Base-by-base conservation (phyloP, 2,329 filamentous ascomycete genomes). In the Penicillium sp. region DNA sequence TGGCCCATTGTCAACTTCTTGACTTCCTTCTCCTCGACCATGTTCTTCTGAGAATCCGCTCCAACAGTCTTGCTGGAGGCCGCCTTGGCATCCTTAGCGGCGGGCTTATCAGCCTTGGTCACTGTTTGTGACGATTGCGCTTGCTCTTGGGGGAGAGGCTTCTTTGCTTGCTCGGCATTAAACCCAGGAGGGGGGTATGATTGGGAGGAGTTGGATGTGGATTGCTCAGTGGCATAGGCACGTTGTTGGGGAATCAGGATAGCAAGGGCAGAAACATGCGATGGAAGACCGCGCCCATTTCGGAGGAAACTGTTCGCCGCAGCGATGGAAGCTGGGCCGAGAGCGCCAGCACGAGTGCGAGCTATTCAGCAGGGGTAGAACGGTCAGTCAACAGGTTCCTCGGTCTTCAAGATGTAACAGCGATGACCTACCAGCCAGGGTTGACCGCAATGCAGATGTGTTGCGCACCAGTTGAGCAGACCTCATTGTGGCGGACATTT, bases 1-100 rank as follows among this genome's bases (percentile, higher is more conserved):
- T 98, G 90, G 76, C 86, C 89, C 1, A 98, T 49, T 0, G 93
- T 96, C 76, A 96, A 78, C 73, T 96, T 97, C 80, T 93, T 91
- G 67, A 88, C 84, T 60, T 90, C 87, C 74, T 90, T 82, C 76
- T 75, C 77, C 55, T 90, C 86, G 63, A 85, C 82, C 9, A 83
- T 74, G 52, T 84, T 85, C 63, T 87, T 83, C 53, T 81, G 77
- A 9, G 77, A 71, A 48, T 77, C 78, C 31, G 78, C 74, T 19
- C 71, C 70, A 10, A 70, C 81, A 5, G 75, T 70, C 76, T 89
- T 91, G 62, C 83, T 80, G 10, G 48, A 24, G 10, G 82, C 81
- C 68, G 90, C 87, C 16, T 80, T 81, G 70, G 81, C 74, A n/a
- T 71, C 69, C 21, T 77, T 74, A 63, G 81, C 79, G 22, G 72